Conservation (phyloP, 2,329 filamentous ascomycete species). For the Xylariales sp. region DNA sequence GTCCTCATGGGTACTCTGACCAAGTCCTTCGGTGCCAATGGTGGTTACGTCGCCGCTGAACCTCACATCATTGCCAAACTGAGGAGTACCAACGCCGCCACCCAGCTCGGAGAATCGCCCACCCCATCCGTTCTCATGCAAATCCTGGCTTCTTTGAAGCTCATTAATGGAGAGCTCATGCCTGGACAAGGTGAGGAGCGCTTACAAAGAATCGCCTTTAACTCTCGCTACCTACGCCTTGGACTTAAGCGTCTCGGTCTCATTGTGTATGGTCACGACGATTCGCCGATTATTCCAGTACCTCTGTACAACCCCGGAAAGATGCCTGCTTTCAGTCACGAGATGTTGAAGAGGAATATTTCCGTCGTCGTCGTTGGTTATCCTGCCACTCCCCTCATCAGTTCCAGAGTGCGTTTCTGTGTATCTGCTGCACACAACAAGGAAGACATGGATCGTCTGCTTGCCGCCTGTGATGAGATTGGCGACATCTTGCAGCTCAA, state of each 20-base stretch:
- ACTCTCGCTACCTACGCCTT: conserved; percentile 95
- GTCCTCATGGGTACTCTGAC: conserved; percentile 98
- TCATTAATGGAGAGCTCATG: conserved; percentile 83
- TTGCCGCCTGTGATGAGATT: conserved; percentile 87
- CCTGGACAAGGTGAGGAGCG: conserved; percentile 95
- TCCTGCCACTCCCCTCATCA: conserved; percentile 91
- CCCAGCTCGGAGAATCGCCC: conserved; percentile 82
- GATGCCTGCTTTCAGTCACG: conserved; percentile 96
- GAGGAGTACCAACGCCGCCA: conserved; percentile 77
- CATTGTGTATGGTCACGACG: conserved; percentile 96
- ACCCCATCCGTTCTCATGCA: conserved; percentile 85
- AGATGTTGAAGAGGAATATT: conserved; percentile 97
- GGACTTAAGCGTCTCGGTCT: conserved; percentile 94
- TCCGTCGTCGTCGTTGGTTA: conserved; percentile 97
- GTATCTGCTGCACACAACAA: conserved; percentile 96
- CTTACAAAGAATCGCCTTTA: conserved; percentile 93
- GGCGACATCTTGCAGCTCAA: conserved; percentile 91
- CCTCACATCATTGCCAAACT: conserved; percentile 92
- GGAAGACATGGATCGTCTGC: conserved; percentile 87
- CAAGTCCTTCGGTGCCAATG: conserved; percentile 97
- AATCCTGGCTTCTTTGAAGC: conserved; percentile 78
- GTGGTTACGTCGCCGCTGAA: conserved; percentile 88
- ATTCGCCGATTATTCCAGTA: conserved; percentile 93
- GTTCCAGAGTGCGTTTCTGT: conserved; percentile 92
- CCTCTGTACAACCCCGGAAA: conserved; percentile 98